Percentiles rank a stretch among this genome's conserved stretches.
Evolutionary conservation across 73 alveolate species (phyloP).

Genomic region (Strombidium stylifer): DNA sequence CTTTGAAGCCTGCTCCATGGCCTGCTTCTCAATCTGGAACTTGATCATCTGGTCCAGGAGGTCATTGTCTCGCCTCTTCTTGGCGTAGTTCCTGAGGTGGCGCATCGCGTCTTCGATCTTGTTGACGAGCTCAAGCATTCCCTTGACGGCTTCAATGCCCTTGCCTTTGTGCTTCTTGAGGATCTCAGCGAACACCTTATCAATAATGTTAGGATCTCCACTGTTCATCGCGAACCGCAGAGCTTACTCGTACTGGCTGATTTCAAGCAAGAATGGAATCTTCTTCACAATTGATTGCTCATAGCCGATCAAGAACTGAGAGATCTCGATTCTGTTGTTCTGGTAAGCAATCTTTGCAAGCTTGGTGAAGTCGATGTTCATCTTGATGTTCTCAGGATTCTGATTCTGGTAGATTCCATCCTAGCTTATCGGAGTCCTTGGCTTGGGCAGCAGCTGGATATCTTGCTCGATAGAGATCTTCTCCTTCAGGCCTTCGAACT

Average conservation of each 20-base stretch:
- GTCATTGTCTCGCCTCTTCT: slow-evolving; percentile 13
- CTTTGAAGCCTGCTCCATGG: no score
- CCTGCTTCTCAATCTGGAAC: no score
- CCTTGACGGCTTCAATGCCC: slow-evolving; percentile 3
- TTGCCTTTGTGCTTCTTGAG: slow-evolving; percentile 16
- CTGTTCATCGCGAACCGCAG: slow-evolving; percentile 44
- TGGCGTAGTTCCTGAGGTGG: slow-evolving; percentile 38
- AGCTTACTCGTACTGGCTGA: slow-evolving; percentile 49
- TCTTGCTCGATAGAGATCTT: slow-evolving; percentile 27
- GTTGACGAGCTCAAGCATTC: neutral
- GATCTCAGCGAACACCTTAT: slow-evolving; percentile 53
- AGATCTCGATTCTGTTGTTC: slow-evolving; percentile 32
- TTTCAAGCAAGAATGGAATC: slow-evolving; percentile 61
- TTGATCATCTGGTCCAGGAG: slow-evolving; percentile 17
- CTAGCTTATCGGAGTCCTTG: neutral
- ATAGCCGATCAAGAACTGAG: slow-evolving; percentile 27
- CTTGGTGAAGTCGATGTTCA: slow-evolving; percentile 58
- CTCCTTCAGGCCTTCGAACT: slow-evolving; percentile 13
- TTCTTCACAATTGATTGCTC: slow-evolving; percentile 59
- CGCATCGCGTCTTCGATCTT: slow-evolving; percentile 19
- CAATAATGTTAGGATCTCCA: slow-evolving; percentile 58
- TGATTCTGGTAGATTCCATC: slow-evolving; percentile 6
- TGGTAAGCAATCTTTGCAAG: slow-evolving; percentile 57
- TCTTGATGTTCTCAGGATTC: slow-evolving; percentile 1
- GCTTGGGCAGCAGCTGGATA: neutral